Conservation (phyloP, 176 grass and related monocot genomes). For the Paspalum vaginatum region DNA sequence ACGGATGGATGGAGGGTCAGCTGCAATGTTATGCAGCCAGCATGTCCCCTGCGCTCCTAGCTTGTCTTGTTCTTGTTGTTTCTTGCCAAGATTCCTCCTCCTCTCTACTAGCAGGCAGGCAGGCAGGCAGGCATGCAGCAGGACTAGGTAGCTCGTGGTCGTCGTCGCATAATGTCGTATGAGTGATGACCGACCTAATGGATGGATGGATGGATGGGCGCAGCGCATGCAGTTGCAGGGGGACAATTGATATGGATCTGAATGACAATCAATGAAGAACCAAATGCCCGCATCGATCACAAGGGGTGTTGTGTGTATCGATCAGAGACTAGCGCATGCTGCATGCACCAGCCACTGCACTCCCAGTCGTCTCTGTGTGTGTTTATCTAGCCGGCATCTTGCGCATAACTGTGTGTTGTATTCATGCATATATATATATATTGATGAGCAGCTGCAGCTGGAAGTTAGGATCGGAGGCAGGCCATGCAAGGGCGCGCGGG, state of each 20-base stretch:
- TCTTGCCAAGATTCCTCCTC: slow-evolving; percentile 50
- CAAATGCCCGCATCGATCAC: neutral
- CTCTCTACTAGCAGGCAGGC: neutral
- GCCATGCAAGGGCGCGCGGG: too few relatives aligned
- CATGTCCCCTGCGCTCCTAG: neutral
- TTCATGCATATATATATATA: neutral
- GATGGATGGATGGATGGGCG: neutral
- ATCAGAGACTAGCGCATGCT: too few relatives aligned
- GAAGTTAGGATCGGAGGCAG: too few relatives aligned
- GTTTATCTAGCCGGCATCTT: too few relatives aligned
- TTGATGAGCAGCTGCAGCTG: too few relatives aligned
- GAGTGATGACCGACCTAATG: too few relatives aligned
- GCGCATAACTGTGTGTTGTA: neutral
- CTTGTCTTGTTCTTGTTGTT: slow-evolving; percentile 56
- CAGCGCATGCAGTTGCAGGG: slow-evolving; percentile 34
- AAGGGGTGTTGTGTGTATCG: too few relatives aligned
- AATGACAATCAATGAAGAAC: slow-evolving; percentile 37
- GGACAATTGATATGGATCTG: slow-evolving; percentile 67
- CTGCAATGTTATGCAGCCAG: neutral
- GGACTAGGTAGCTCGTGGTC: neutral
- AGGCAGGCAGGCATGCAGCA: too few relatives aligned
- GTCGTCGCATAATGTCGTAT: neutral
- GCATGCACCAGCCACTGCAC: too few relatives aligned
- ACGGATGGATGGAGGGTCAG: neutral
- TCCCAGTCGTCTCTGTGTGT: too few relatives aligned